Evolutionary conservation across 2,329 filamentous ascomycete genomes (phyloP).

Genomic region (Zymoseptoria tritici): DNA sequence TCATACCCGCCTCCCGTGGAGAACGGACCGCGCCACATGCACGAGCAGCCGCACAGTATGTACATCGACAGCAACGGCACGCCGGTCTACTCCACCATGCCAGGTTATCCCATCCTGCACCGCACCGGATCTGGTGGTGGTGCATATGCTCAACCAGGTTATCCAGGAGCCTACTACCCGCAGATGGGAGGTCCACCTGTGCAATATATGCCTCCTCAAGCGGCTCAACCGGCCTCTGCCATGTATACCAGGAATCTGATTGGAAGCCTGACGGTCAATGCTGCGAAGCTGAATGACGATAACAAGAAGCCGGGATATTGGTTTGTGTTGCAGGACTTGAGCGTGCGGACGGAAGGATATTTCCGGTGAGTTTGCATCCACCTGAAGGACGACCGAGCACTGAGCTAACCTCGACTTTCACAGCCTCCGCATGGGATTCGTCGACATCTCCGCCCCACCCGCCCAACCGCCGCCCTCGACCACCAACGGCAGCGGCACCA

Average conservation of each 20-base stretch:
- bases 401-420: conserved; percentile 8
- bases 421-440: conserved; percentile 66
- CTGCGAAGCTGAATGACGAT: conserved; percentile 72
- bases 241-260: conserved; percentile 96
- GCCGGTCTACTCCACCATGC: conserved; percentile 16
- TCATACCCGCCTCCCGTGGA: conserved; percentile 58
- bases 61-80: conserved; percentile 15
- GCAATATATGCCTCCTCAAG: conserved; percentile 26
- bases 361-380: conserved; percentile 61
- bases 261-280: conserved; percentile 81
- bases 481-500: conserved; percentile 6
- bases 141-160: background rate
- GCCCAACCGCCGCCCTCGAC: background rate
- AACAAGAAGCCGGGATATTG: conserved; percentile 80
- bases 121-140: conserved; percentile 8
- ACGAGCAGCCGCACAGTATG: conserved; percentile 10
- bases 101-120: conserved; percentile 12
- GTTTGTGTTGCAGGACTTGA: conserved; percentile 94
- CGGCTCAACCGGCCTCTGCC: conserved; percentile 50
- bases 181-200: conserved; percentile 11
- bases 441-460: conserved; percentile 61
- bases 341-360: conserved; percentile 82
- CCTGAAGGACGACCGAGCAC: background rate
- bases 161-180: conserved; percentile 14
- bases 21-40: conserved; percentile 9